A percentile compares a stretch with the other conserved stretches of the same genome.
Evolutionary conservation across 768 basidiomycete genomes (phyloP).

Genomic region (Lentinula edodes): DNA sequence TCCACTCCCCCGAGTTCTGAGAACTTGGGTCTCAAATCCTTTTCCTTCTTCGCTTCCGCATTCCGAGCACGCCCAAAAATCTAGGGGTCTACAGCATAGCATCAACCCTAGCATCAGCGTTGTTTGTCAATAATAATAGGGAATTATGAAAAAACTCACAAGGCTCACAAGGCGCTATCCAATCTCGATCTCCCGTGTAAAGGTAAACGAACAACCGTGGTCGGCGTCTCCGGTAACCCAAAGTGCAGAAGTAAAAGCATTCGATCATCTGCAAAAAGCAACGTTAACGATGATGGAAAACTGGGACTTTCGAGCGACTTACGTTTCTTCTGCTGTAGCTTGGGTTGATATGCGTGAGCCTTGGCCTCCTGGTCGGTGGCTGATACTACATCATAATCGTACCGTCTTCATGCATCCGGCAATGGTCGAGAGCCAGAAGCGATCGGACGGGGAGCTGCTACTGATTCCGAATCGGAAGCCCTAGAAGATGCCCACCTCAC

Average conservation of each 20-base stretch:
- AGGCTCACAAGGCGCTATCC: too few relatives aligned
- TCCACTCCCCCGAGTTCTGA: too few relatives aligned
- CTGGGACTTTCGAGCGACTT: conserved; percentile 20
- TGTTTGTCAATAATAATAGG: too few relatives aligned
- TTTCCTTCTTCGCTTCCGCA: too few relatives aligned
- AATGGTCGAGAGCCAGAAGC: conserved; percentile 18
- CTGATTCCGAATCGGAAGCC: conserved; percentile 12
- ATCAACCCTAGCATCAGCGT: too few relatives aligned
- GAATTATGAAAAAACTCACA: too few relatives aligned
- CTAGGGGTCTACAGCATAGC: too few relatives aligned
- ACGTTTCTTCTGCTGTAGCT: conserved; percentile 66
- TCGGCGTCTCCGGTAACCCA: too few relatives aligned
- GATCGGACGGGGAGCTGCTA: conserved; percentile 13
- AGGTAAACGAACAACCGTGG: too few relatives aligned
- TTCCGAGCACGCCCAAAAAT: too few relatives aligned
- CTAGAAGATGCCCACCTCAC: background rate
- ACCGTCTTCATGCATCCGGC: conserved; percentile 29
- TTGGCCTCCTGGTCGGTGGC: conserved; percentile 65
- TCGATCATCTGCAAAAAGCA: conserved; percentile 56
- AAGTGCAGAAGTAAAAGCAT: conserved; percentile 77
- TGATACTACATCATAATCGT: conserved; percentile 43
- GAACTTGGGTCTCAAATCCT: too few relatives aligned
- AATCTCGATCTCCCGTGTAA: too few relatives aligned
- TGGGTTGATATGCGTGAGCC: conserved; percentile 59
- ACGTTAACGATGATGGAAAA: background rate